Percentiles rank a stretch among this genome's conserved stretches.
Evolutionary conservation across 495 filamentous ascomycete species (phyloP).

Genomic region (Clavariopsis aquatica): DNA sequence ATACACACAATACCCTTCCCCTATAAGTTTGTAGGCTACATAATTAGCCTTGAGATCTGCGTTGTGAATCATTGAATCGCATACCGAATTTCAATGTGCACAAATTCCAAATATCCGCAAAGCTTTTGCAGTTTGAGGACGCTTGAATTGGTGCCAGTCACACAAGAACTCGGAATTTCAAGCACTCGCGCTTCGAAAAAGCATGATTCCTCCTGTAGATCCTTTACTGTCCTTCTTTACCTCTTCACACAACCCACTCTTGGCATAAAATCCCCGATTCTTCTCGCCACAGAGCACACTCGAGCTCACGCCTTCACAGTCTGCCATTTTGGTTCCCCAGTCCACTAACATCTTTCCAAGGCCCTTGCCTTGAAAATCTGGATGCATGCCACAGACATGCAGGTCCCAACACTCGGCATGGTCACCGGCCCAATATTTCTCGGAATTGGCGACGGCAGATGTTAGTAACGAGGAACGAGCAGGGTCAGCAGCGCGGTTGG

Average conservation of each 20-base stretch:
- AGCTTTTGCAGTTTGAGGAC: too few species aligned
- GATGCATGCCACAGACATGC: conserved; percentile 29
- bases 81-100: too few species aligned
- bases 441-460: conserved; percentile 5
- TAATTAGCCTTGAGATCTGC: too few species aligned
- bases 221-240: not conserved
- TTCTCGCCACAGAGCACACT: conserved; percentile 28
- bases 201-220: conserved; percentile 10
- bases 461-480: conserved; percentile 7
- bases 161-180: too few species aligned
- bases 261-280: conserved; percentile 27
- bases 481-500: conserved; percentile 30
- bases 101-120: too few species aligned
- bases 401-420: conserved; percentile 33
- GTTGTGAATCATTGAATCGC: too few species aligned
- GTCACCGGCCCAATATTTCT: conserved; percentile 24
- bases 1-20: too few species aligned
- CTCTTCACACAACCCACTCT: conserved; percentile 12
- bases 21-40: too few species aligned
- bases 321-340: conserved; percentile 22
- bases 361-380: conserved; percentile 23
- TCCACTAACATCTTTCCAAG: conserved; percentile 20
- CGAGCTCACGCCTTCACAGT: conserved; percentile 24
- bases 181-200: too few species aligned
- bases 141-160: too few species aligned